Base-by-base conservation (phyloP, 108 stramenopile genomes). In the Discostella stelligeroides region DNA sequence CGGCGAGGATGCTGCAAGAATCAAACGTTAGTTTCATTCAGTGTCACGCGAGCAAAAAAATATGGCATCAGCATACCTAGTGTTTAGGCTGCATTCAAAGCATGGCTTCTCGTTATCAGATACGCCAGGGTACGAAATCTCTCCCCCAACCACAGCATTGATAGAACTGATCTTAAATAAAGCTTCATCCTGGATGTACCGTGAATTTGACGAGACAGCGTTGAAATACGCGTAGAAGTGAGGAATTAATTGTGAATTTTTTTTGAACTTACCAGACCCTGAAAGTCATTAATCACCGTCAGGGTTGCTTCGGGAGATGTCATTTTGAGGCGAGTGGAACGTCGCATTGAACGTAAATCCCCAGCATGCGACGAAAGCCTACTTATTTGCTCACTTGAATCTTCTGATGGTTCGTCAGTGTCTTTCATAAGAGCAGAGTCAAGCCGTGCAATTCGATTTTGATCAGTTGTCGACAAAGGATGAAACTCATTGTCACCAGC, bases 281-380 rank as follows among this genome's bases (percentile, higher is more conserved):
- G 91, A 15, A 95, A 76, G 66, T 95, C 94, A 67, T 95, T 95
- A 43, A 88, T 82, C 28, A 92, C 57, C 55, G 90, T 86, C 8
- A 89, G 23, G 17, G 59, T 80, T 3, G 86, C 75, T 72, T 86
- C 66, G 25, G 91, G 87, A 48, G 90, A 68, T 7, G 91, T 95
- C 21, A 87, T 18, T 39, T 85, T 86, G 2, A 89, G 41, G 40
- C 64, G 70, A 71, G 75, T 63, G 51, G 55, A 40, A 15, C 69
- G 62, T 24, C 48, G 51, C 49, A 56, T 70, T 20, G 41, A 23
- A 9, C 47, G 34, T 12, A 47, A 7, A 38, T 68, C 67, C 29
- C 74, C 74, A 42, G 34, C 21, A 29, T 75, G 73, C 13, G 55
- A 48, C 28, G 75, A 70, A 14, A 70, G 34, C 66, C 65, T 58